phyloP scores from a whole-genome alignment of 345 rosid genomes.

The Sisymbrium altissimum region DNA sequence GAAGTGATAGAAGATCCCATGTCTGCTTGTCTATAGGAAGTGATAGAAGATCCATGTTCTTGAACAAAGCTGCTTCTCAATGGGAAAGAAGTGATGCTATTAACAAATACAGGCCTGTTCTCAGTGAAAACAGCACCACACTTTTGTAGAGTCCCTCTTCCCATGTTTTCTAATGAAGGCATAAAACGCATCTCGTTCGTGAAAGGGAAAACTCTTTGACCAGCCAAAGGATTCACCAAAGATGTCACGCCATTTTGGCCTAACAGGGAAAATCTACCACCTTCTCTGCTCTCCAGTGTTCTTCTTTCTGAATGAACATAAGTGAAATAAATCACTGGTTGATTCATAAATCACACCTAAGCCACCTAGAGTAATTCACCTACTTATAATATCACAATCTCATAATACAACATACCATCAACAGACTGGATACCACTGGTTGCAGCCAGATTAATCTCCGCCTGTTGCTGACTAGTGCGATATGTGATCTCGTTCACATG shows the following conservation, averaged over 20 bases:
- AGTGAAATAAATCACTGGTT: background rate
- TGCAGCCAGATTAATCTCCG: slow-evolving; percentile 35
- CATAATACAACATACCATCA: slow-evolving; percentile 52
- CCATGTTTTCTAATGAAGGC: slow-evolving; percentile 35
- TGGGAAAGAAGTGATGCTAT: slow-evolving; percentile 36
- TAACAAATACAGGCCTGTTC: slow-evolving; percentile 36
- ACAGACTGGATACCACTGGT: slow-evolving; percentile 27
- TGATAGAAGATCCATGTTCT: slow-evolving; percentile 39
- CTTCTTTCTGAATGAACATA: slow-evolving; percentile 24
- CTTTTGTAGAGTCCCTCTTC: slow-evolving; percentile 35
- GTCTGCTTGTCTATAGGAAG: slow-evolving; percentile 30
- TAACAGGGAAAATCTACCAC: background rate
- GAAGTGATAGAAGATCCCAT: slow-evolving; percentile 39
- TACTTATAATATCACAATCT: slow-evolving; percentile 33
- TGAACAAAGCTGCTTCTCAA: slow-evolving; percentile 44
- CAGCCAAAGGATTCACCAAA: slow-evolving; percentile 20
- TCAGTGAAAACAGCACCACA: slow-evolving; percentile 34
- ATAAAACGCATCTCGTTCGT: slow-evolving; percentile 38
- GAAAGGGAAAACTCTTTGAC: slow-evolving; percentile 32
- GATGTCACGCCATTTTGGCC: slow-evolving; percentile 18
- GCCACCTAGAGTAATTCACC: background rate
- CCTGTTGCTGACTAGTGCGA: slow-evolving; percentile 30
- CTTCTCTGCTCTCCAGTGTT: background rate
- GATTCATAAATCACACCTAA: background rate
- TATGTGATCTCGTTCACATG: slow-evolving; percentile 46